These are phyloP conservation scores for Rhododendron mucronatum DNA, from an alignment of 148 eudicot species.

Conservation along the genomic window DNA sequence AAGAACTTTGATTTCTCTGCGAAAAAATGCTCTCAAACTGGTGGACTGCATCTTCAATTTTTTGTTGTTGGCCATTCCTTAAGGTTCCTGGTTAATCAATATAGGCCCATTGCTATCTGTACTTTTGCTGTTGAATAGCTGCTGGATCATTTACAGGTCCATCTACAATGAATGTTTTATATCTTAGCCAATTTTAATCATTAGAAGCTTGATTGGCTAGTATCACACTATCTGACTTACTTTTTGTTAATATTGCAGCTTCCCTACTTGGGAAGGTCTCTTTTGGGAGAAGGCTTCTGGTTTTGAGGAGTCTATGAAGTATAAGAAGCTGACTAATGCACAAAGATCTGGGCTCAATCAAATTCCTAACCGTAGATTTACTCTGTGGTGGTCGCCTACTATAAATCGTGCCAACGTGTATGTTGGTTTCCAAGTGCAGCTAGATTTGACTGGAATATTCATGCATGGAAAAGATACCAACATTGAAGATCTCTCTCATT, in stretches of 20 bases:
- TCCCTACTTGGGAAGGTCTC: conserved; percentile 99
- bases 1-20: too few species aligned
- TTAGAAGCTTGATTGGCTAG: neutral
- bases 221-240: neutral
- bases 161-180: neutral
- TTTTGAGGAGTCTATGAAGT: conserved; percentile 99
- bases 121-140: neutral
- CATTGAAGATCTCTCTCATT: conserved; percentile 90
- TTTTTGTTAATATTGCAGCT: conserved; percentile 40
- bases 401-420: conserved; percentile 97
- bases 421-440: conserved; percentile 99
- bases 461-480: conserved; percentile 99
- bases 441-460: conserved; percentile 96
- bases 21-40: neutral
- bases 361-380: conserved; percentile 96
- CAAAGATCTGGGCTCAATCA: conserved; percentile 98
- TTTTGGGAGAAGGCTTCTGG: conserved; percentile 99
- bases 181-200: neutral
- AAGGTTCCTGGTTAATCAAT: neutral
- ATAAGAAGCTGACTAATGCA: conserved; percentile 94
- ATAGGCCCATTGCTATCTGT: neutral
- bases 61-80: neutral
- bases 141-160: neutral
- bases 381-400: conserved; percentile 99
- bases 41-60: neutral